phyloP scores from a whole-genome alignment of 345 rosid genomes.

The Eucalyptus curtisii region DNA sequence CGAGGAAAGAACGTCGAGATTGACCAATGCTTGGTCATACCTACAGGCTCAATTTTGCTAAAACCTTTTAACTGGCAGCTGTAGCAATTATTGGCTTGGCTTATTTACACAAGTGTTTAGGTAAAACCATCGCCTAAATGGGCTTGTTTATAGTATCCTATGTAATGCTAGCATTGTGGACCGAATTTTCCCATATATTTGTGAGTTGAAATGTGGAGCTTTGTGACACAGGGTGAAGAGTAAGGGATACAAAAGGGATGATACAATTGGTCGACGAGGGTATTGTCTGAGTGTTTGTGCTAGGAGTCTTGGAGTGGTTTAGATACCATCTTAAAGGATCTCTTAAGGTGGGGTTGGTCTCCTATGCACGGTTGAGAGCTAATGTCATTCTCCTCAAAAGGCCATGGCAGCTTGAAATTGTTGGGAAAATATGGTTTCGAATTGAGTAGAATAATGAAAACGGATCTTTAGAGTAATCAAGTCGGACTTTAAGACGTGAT shows the following conservation, averaged over 20 bases:
- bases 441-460: too few species aligned
- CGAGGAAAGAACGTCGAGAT: not conserved
- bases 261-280: not conserved
- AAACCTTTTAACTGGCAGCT: not conserved
- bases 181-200: not conserved
- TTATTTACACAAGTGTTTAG: not conserved
- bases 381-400: too few species aligned
- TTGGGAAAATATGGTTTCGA: too few species aligned
- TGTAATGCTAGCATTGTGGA: not conserved
- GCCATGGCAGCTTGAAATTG: too few species aligned
- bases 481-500: too few species aligned
- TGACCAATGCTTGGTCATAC: not conserved
- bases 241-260: not conserved
- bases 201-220: not conserved
- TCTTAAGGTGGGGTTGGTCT: too few species aligned
- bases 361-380: too few species aligned
- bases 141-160: not conserved
- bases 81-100: not conserved
- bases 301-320: not conserved
- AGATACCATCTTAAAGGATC: not conserved
- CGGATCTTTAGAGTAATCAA: too few species aligned
- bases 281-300: rapidly evolving
- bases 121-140: not conserved
- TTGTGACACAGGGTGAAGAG: not conserved
- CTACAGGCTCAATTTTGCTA: not conserved